Conservation (phyloP, 2,329 filamentous ascomycete species). For the Cladobotryum mycophilum region DNA sequence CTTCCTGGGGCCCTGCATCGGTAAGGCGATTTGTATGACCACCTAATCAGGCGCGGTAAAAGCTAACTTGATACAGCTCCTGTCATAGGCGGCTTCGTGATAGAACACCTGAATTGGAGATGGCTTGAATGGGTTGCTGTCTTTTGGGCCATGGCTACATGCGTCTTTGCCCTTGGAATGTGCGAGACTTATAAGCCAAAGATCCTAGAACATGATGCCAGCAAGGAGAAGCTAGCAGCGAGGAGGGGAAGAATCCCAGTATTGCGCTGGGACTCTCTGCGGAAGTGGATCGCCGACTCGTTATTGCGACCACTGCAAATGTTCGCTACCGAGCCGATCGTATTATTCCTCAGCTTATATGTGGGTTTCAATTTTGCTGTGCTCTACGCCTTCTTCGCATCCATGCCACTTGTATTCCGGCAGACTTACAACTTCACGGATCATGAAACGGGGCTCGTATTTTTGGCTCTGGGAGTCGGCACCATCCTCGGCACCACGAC, state of each 20-base stretch:
- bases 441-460: conserved; percentile 12
- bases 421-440: conserved; percentile 13
- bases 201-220: neutral
- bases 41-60: neutral
- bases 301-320: conserved; percentile 14
- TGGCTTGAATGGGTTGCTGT: conserved; percentile 19
- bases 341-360: conserved; percentile 65
- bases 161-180: neutral
- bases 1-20: conserved; percentile 14
- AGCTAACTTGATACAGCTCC: conserved; percentile 5
- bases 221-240: neutral
- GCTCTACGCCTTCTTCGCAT: conserved; percentile 49
- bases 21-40: neutral
- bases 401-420: conserved; percentile 13
- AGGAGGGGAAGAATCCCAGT: neutral
- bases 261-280: conserved; percentile 1
- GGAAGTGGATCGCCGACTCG: conserved; percentile 4
- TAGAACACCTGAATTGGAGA: conserved; percentile 13
- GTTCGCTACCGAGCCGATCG: conserved; percentile 40
- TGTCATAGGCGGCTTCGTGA: conserved; percentile 12
- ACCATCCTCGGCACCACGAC: conserved; percentile 8
- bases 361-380: conserved; percentile 48
- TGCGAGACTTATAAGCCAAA: conserved; percentile 8
- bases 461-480: conserved; percentile 13
- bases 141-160: conserved; percentile 11